Percentiles rank a stretch among this genome's conserved stretches.
These are phyloP conservation scores for Candida methanosorbosa DNA, from an alignment of 805 yeast genomes.

Conservation along the genomic window DNA sequence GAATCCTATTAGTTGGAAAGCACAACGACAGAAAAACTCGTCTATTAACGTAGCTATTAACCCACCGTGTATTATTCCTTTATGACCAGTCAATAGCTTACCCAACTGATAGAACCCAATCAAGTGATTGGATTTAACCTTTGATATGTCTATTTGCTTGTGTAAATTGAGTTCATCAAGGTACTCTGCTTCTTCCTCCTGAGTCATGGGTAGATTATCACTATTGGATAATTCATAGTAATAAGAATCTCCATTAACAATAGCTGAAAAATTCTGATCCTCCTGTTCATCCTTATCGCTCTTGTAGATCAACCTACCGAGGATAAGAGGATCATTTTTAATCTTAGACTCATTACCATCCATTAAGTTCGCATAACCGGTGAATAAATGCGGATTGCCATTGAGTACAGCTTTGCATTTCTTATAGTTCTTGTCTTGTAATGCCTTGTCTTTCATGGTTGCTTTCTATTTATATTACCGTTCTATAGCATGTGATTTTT, in stretches of 20 bases:
- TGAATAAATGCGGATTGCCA: constrained; percentile 11
- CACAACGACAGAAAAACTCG: constrained; percentile 39
- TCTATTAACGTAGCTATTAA: constrained; percentile 44
- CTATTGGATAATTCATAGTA: no score
- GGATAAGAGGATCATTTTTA: constrained; percentile 1
- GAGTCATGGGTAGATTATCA: no score
- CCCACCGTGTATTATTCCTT: constrained; percentile 46
- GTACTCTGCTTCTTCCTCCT: no score
- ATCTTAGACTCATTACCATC: constrained; percentile 8
- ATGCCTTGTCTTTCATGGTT: no score
- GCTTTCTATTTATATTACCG: no score
- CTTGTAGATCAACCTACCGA: not conserved
- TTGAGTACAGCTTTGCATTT: no score
- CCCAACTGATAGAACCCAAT: constrained; percentile 40
- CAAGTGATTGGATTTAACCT: constrained; percentile 29
- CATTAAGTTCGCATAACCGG: constrained; percentile 17
- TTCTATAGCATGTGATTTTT: no score
- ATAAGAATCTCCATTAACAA: no score
- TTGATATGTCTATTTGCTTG: no score
- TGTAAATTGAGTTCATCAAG: no score
- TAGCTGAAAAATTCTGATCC: no score
- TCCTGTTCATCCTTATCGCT: not conserved
- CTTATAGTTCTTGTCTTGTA: no score
- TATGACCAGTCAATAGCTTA: constrained; percentile 33
- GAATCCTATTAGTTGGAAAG: constrained; percentile 24